Evolutionary conservation across 1,284 basidiomycete genomes (phyloP).

Genomic region (Ganoderma leucocontextum): DNA sequence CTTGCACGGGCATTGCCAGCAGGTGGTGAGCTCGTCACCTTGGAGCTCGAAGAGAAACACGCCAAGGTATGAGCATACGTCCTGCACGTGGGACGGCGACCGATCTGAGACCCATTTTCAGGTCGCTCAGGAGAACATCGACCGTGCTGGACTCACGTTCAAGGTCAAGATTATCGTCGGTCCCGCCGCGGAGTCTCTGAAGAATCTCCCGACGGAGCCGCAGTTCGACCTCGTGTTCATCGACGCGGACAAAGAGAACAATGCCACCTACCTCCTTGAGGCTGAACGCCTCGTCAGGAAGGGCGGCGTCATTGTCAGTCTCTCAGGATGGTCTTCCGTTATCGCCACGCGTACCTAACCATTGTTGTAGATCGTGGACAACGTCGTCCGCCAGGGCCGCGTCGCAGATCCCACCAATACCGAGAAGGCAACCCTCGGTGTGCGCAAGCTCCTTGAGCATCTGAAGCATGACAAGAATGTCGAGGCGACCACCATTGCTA

Average conservation of each 20-base stretch:
- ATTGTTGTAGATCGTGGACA: constrained; percentile 62
- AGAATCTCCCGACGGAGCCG: constrained; percentile 48
- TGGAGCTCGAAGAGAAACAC: constrained; percentile 58
- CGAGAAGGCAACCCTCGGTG: constrained; percentile 52
- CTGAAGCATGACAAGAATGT: constrained; percentile 62
- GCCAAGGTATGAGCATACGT: constrained; percentile 49
- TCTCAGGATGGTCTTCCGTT: neutral
- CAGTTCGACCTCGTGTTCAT: constrained; percentile 69
- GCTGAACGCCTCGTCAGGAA: constrained; percentile 62
- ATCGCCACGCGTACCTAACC: neutral
- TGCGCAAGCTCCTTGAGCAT: constrained; percentile 54
- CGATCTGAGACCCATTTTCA: constrained; percentile 32
- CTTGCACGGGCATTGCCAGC: constrained; percentile 62
- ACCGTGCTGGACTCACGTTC: constrained; percentile 52
- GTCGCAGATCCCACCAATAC: constrained; percentile 53
- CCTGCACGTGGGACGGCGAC: neutral
- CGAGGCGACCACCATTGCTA: constrained; percentile 67
- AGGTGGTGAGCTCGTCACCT: constrained; percentile 58
- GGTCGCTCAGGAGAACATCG: constrained; percentile 64
- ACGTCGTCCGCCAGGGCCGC: constrained; percentile 61
- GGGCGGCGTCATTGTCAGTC: constrained; percentile 62
- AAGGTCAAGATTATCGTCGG: constrained; percentile 61
- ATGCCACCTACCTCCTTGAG: constrained; percentile 58
- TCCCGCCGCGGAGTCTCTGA: constrained; percentile 56
- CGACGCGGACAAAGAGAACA: constrained; percentile 66